phyloP scores from a whole-genome alignment of 306 rosid species.

The Cucurbita moschata region DNA sequence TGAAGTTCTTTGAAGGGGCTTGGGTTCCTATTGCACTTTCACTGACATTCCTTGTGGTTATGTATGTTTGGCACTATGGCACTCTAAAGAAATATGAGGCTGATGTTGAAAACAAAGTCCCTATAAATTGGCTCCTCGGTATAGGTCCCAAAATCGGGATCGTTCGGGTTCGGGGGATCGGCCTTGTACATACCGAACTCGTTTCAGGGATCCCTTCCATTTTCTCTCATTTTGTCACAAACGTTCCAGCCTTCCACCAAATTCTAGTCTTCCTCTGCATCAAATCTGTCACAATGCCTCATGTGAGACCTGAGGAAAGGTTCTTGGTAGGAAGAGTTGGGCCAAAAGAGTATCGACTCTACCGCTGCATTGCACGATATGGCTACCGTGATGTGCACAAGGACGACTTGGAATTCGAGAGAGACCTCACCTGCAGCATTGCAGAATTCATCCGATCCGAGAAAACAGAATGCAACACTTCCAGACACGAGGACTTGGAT shows the following conservation, averaged over 20 bases:
- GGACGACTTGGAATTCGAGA: slow-evolving; percentile 84
- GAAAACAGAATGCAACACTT: slow-evolving; percentile 18
- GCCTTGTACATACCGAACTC: slow-evolving; percentile 90
- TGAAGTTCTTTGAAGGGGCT: slow-evolving; percentile 87
- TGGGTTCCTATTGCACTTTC: slow-evolving; percentile 97
- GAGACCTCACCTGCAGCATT: slow-evolving; percentile 75
- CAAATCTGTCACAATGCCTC: slow-evolving; percentile 92
- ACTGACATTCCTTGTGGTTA: slow-evolving; percentile 55
- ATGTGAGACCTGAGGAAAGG: slow-evolving; percentile 77
- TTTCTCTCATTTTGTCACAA: slow-evolving; percentile 92
- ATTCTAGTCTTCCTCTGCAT: slow-evolving; percentile 85
- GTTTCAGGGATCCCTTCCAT: slow-evolving; percentile 90
- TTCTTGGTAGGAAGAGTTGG: slow-evolving; percentile 93
- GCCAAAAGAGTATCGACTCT: slow-evolving; percentile 74
- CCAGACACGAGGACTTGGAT: slow-evolving; percentile 21
- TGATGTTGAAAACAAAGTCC: slow-evolving; percentile 88
- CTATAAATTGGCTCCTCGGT: slow-evolving; percentile 87
- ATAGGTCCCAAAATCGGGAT: slow-evolving; percentile 75
- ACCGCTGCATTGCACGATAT: slow-evolving; percentile 84
- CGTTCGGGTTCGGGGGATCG: slow-evolving; percentile 83
- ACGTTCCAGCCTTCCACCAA: slow-evolving; percentile 96
- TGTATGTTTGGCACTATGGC: slow-evolving; percentile 97
- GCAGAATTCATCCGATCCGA: slow-evolving; percentile 77
- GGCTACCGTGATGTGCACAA: slow-evolving; percentile 81
- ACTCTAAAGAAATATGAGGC: slow-evolving; percentile 80